Percentiles rank a stretch among this genome's conserved stretches.
phyloP scores from a whole-genome alignment of 2,329 filamentous ascomycete genomes.

The Phialemonium atrogriseum region DNA sequence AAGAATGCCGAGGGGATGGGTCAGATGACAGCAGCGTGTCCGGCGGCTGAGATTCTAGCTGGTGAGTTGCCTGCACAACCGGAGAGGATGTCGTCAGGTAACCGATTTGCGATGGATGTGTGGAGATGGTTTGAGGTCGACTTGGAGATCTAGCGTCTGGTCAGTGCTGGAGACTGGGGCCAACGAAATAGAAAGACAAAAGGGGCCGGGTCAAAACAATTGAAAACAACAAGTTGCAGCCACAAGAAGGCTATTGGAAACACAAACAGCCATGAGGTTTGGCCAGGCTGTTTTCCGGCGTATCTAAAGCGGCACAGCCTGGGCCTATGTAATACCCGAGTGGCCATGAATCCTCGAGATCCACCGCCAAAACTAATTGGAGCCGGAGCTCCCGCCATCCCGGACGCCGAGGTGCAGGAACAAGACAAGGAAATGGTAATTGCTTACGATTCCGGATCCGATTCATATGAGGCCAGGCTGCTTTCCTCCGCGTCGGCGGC shows the following conservation, averaged over 20 bases:
- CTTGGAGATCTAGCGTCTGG: conserved; percentile 16
- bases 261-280: too few species aligned
- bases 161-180: conserved; percentile 1
- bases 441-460: conserved; percentile 39
- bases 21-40: conserved; percentile 21
- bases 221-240: conserved; percentile 1
- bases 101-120: conserved; percentile 57
- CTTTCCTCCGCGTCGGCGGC: conserved; percentile 16
- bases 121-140: conserved; percentile 42
- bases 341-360: too few species aligned
- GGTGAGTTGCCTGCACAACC: conserved; percentile 49
- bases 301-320: too few species aligned
- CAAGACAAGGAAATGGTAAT: too few species aligned
- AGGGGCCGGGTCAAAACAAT: neutral
- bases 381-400: too few species aligned
- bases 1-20: conserved; percentile 23
- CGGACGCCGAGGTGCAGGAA: too few species aligned
- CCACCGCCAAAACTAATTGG: too few species aligned
- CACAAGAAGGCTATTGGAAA: too few species aligned
- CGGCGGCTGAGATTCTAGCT: conserved; percentile 33
- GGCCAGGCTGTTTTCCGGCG: too few species aligned
- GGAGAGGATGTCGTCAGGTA: conserved; percentile 64
- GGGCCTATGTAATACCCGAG: too few species aligned
- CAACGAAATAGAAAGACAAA: neutral
- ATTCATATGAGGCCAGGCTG: conserved; percentile 40